Evolutionary conservation across 169 alveolate genomes (phyloP), one percentile per base, ranked within the genome.

Genomic region (Plasmodium berghei): DNA sequence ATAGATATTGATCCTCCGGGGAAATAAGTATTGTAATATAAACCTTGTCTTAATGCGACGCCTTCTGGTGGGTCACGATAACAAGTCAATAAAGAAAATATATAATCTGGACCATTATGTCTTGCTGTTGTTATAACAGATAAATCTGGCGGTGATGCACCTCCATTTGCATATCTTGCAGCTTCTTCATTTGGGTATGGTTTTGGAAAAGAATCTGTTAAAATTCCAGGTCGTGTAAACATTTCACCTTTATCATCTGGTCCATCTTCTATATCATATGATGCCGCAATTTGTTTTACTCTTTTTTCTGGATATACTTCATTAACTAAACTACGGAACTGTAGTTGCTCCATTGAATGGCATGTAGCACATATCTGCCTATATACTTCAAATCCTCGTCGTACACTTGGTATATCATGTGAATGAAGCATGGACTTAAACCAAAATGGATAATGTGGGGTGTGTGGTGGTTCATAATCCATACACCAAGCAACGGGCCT

Each of bases 1-100:
- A 98, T 98, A 58, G 99, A 98, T 77, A 98, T 97, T 62, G 99
- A 97, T 95, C 98, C 98, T 72, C 99, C 99, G 56, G 96, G 97
- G 96, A 97, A 98, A 94, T 97, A 98, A 26, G 97, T 98, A 89
- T 98, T 97, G 94, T 95, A 97, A 92, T 96, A 96, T 71, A 97
- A 94, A 42, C 99, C 99, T 69, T 94, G 98, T 49, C 99, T 97
- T 70, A 98, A 97, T 83, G 96, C 99, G 28, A 97, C 93, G 20
- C 99, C 99, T 92, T 95, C 96, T 40, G 99, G 99, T 42, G 99
- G 98, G 42, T 95, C 97, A 85, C 97, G 97, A 93, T 97, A 98
- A 64, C 99, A 98, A 28, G 99, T 97, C 91, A 97, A 91, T 52
- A 98, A 88, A 59, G 98, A 97, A 89, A 97, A 97, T 56, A 97